Base-by-base conservation (phyloP, 2,329 filamentous ascomycete genomes). In the Cryphonectria naterciae region DNA sequence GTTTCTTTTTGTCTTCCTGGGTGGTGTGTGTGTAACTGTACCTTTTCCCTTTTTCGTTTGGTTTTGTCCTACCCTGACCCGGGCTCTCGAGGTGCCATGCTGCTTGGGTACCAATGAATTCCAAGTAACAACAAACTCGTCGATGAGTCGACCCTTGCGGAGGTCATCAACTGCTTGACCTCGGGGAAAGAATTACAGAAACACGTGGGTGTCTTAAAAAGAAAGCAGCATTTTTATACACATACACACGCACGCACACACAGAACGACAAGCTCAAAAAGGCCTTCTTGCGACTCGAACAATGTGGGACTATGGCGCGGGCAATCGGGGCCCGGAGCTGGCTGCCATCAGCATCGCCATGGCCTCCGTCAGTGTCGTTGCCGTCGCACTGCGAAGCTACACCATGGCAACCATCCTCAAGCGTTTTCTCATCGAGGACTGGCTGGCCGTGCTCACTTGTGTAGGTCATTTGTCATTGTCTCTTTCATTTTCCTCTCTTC, bases 261-360 rank as follows among this genome's bases (percentile, higher is more conserved):
- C 46, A 35, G 35, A n/a, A 25, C n/a, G 2, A 61, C 22, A 65
- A 28, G 56, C 11, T 10, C 56, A 46, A 43, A 43, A 17, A 13
- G 5, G 46, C 8, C 22, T 22, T 49, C 25, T 37, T 22, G 39
- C 56, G 15, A 37, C 28, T 64, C 41, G 28, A 71, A 71, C 28
- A 22, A 72, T 72, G 71, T 72, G 71, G 71, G 69, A 72, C 46
- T 72, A 67, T 67, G 71, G 71, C 28, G 65, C 63, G 22, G 71
- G 65, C 62, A 72, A 72, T 46, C 68, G 71, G 43, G 71, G 71
- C 52, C 68, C 68, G 13, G 62, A 68, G 52, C 58, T 72, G 65
- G 71, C 71, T 19, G 68, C 63, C 35, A 41, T 72, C 25, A 56
- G 68, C 61, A 65, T 72, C 46, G 71, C 43, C 46, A 68, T 71